These are phyloP conservation scores for Candida pini DNA, from an alignment of 805 yeast genomes.

Conservation along the genomic window DNA sequence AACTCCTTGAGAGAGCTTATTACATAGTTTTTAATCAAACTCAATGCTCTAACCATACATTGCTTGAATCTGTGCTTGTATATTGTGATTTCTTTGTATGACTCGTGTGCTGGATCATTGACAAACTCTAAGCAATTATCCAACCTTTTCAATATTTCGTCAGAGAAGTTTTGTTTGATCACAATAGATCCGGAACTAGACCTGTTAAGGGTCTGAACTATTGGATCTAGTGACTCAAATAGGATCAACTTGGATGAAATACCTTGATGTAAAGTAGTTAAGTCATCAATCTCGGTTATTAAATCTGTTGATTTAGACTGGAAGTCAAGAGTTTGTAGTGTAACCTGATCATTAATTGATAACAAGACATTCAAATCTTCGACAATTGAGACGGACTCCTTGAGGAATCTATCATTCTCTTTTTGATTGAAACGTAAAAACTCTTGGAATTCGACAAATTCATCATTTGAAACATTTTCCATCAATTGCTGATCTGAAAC, in stretches of 20 bases:
- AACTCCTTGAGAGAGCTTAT: slow-evolving; percentile 35
- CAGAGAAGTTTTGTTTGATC: slow-evolving; percentile 47
- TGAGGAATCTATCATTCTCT: slow-evolving; percentile 34
- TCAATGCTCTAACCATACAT: slow-evolving; percentile 75
- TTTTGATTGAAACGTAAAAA: slow-evolving; percentile 21
- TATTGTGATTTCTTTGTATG: slow-evolving; percentile 61
- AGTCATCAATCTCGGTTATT: slow-evolving; percentile 39
- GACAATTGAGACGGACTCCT: slow-evolving; percentile 41
- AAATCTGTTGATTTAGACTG: slow-evolving; percentile 50
- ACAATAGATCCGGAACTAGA: slow-evolving; percentile 65
- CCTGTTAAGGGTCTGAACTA: slow-evolving; percentile 62
- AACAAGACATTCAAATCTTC: slow-evolving; percentile 43
- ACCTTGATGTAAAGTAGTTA: slow-evolving; percentile 36
- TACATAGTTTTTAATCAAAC: slow-evolving; percentile 66
- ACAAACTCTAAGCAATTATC: slow-evolving; percentile 66
- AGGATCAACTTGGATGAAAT: slow-evolving; percentile 45
- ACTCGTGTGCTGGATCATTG: slow-evolving; percentile 39
- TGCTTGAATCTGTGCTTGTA: slow-evolving; percentile 73
- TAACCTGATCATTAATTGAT: slow-evolving; percentile 50
- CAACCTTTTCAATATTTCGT: slow-evolving; percentile 46
- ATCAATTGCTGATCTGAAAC: slow-evolving; percentile 35
- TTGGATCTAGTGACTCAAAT: slow-evolving; percentile 67
- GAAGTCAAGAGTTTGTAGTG: slow-evolving; percentile 58
- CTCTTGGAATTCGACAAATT: slow-evolving; percentile 33
- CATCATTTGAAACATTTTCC: slow-evolving; percentile 32